These are phyloP conservation scores for Ceratocystis lukuohia DNA, from an alignment of 2,329 filamentous ascomycete genomes.

Conservation along the genomic window DNA sequence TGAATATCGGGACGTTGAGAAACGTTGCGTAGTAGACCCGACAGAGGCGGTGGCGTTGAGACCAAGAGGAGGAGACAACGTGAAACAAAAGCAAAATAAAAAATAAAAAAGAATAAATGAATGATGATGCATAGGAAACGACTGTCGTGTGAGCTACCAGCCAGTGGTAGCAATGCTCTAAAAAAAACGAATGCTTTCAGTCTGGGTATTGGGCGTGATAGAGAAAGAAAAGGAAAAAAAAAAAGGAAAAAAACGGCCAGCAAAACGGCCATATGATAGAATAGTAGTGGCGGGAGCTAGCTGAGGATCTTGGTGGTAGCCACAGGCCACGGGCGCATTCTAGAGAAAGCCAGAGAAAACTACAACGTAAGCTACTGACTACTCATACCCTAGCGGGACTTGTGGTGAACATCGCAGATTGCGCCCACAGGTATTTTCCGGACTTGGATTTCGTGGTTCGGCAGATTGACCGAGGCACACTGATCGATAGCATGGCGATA, in stretches of 20 bases:
- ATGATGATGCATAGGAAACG: not conserved
- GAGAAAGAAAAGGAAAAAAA: not conserved
- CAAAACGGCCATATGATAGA: not conserved
- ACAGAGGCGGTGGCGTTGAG: not conserved
- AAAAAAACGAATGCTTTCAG: not conserved
- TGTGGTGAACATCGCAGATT: constrained; percentile 40
- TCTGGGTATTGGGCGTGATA: not conserved
- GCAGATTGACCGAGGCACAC: constrained; percentile 60
- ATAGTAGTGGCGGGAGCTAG: not conserved
- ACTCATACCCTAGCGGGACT: not conserved
- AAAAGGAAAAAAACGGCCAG: not conserved
- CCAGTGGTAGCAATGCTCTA: constrained; percentile 5
- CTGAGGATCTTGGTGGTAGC: not conserved
- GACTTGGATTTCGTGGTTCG: constrained; percentile 57
- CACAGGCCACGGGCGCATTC: not conserved
- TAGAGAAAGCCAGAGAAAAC: too few species aligned
- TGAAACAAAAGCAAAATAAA: not conserved
- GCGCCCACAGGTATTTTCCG: constrained; percentile 74
- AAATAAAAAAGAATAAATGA: not conserved
- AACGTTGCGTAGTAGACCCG: too few species aligned
- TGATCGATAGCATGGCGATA: constrained; percentile 77
- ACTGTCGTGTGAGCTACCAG: constrained; percentile 5
- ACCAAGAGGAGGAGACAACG: not conserved
- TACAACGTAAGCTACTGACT: not conserved
- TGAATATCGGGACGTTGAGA: too few species aligned